phyloP scores from a whole-genome alignment of 768 basidiomycete species.

The Tricholoma terreum region DNA sequence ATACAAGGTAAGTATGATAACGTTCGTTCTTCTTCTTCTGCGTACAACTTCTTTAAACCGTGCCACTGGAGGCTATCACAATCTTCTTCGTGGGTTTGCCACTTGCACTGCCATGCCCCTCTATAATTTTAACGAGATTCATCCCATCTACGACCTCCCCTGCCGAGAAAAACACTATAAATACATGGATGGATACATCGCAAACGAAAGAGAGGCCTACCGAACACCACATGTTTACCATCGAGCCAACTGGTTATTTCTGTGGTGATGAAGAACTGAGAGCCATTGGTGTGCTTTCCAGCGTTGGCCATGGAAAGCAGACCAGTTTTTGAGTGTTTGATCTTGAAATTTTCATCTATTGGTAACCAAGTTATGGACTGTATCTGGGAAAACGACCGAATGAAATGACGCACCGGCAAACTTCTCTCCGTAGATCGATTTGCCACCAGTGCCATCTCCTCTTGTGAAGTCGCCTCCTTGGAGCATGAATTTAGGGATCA shows the following conservation, averaged over 20 bases:
- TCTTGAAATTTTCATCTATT: conserved; percentile 79
- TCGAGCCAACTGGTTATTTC: conserved; percentile 77
- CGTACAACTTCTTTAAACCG: conserved; percentile 26
- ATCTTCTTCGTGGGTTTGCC: conserved; percentile 46
- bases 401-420: conserved; percentile 48
- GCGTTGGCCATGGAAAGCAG: conserved; percentile 81
- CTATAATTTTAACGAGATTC: conserved; percentile 49
- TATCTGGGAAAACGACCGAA: not conserved
- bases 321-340: conserved; percentile 70
- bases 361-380: not conserved
- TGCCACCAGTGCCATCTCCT: conserved; percentile 72
- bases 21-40: not conserved
- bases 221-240: conserved; percentile 84
- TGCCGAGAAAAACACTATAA: conserved; percentile 10
- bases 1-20: not conserved
- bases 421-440: conserved; percentile 72
- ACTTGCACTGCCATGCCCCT: conserved; percentile 33
- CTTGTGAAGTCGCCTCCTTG: conserved; percentile 88
- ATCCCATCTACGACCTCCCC: conserved; percentile 68
- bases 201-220: conserved; percentile 30
- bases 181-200: not conserved
- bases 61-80: conserved; percentile 58
- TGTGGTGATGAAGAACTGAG: conserved; percentile 89
- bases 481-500: conserved; percentile 83
- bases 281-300: conserved; percentile 81